Conservation (phyloP, 805 yeast species). For the Metschnikowia cubensis region DNA sequence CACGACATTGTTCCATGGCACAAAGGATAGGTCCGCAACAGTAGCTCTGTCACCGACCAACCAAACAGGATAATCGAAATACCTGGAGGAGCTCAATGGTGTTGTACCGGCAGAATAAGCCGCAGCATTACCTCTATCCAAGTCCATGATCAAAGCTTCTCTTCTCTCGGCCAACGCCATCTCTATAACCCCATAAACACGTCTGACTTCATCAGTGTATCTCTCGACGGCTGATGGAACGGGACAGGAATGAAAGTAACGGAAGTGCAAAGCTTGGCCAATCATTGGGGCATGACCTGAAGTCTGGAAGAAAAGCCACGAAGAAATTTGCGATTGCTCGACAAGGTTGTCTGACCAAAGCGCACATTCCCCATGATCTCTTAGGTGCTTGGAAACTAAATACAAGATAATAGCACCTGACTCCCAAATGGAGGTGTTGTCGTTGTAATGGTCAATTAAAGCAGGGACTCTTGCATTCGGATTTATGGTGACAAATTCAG, state of each 20-base stretch:
- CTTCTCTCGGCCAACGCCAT: conserved; percentile 92
- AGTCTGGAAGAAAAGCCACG: conserved; percentile 93
- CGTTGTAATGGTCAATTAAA: conserved; percentile 79
- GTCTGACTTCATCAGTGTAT: conserved; percentile 85
- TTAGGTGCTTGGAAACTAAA: conserved; percentile 62
- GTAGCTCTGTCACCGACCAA: conserved; percentile 78
- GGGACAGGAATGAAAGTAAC: conserved; percentile 81
- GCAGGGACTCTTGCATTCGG: conserved; percentile 97
- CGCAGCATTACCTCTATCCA: conserved; percentile 83
- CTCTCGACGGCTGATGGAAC: conserved; percentile 88
- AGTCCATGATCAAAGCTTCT: conserved; percentile 84
- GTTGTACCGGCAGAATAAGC: conserved; percentile 86
- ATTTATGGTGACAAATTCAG: conserved; percentile 88
- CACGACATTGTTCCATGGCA: conserved; percentile 96
- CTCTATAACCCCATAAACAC: conserved; percentile 91
- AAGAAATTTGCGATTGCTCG: conserved; percentile 78
- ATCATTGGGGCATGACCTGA: conserved; percentile 99
- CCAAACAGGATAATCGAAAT: conserved; percentile 94
- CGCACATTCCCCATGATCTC: conserved; percentile 63
- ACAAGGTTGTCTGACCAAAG: conserved; percentile 75
- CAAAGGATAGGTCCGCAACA: conserved; percentile 87
- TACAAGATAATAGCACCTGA: conserved; percentile 88
- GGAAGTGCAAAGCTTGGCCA: conserved; percentile 93
- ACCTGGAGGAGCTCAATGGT: conserved; percentile 77
- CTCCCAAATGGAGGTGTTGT: conserved; percentile 86